Evolutionary conservation across 352 stramenopile genomes (phyloP), one percentile per base, ranked within the genome.

Genomic region (Thalassiosira hispida): DNA sequence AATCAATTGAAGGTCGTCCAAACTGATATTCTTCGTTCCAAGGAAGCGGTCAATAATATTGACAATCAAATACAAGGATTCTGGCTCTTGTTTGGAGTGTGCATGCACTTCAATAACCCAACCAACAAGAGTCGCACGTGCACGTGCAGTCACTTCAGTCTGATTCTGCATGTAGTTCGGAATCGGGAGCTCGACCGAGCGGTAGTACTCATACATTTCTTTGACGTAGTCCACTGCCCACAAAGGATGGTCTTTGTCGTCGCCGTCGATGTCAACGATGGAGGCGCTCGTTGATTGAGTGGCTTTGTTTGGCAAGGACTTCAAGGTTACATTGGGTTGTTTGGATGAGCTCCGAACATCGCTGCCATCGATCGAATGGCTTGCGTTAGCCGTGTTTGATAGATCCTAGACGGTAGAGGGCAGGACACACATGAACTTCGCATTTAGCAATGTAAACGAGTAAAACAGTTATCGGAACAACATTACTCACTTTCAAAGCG

Each of bases 51-150:
- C 97, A 52, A 99, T 94, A 68, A 98, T 95, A 79, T 98, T 98
- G 16, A 99, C 86, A 14, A 95, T 96, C 25, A 99, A 88, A 82
- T 97, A 98, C 23, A 99, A 86, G 31, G 96, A 98, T 72, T 99
- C 94, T 1, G 91, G 86, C 60, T 65, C 73, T 1, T 99, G 92
- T 73, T 98, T 96, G 74, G 98, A 98, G 65, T 97, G 97, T 47
- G 96, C 84, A 86, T 99, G 97, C 44, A 99, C 95, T 79, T 98
- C 96, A 56, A 99, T 93, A 23, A 99, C 92, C 97, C 97, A 99
- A 89, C 99, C 97, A 27, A 99, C 93, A 12, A 99, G 92, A 63
- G 99, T 99, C 16, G 95, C 90, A 16, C 97, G 93, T 97, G 99
- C 99, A 82, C 97, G 97, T n/a, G 96, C 92, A 85, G 98, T 99